Conservation (phyloP, 2,329 filamentous ascomycete species). For the Penicillium sp. region DNA sequence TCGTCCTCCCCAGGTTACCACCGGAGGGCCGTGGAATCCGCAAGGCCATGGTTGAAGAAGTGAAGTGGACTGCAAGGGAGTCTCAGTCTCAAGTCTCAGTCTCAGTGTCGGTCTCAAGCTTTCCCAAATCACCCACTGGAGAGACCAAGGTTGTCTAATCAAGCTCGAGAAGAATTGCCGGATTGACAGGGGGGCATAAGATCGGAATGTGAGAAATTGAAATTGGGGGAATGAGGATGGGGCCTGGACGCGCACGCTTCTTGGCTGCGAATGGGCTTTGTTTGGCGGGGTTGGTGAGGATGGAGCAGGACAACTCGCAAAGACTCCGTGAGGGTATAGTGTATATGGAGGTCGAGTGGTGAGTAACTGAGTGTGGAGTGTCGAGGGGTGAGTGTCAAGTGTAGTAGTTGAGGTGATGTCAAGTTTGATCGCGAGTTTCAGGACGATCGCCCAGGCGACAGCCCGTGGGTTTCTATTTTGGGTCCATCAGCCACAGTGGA, state of each 20-base stretch:
- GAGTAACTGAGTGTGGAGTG: background rate
- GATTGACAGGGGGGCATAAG: conserved; percentile 1
- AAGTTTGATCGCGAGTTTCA: background rate
- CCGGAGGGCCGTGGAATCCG: conserved; percentile 34
- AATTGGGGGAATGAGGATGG: conserved; percentile 3
- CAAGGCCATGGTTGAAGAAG: conserved; percentile 29
- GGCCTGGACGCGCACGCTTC: conserved; percentile 13
- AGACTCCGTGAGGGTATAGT: background rate
- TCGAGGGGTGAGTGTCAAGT: background rate
- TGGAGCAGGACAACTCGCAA: no score
- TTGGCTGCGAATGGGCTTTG: background rate
- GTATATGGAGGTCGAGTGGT: background rate
- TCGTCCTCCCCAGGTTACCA: conserved; percentile 58
- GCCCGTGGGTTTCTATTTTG: conserved; percentile 28
- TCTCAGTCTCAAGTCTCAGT: conserved; percentile 15
- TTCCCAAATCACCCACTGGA: conserved; percentile 10
- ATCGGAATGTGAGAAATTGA: conserved; percentile 1
- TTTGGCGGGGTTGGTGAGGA: background rate
- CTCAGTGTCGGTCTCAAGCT: conserved; percentile 17
- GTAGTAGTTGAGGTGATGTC: background rate
- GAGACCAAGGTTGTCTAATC: background rate
- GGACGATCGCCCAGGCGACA: conserved; percentile 32
- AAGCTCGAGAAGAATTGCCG: conserved; percentile 1
- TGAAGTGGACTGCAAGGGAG: conserved; percentile 24
- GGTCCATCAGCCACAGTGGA: conserved; percentile 27